These are phyloP conservation scores for Fusarium miscanthi DNA, from an alignment of 2,329 filamentous ascomycete genomes.

Conservation along the genomic window DNA sequence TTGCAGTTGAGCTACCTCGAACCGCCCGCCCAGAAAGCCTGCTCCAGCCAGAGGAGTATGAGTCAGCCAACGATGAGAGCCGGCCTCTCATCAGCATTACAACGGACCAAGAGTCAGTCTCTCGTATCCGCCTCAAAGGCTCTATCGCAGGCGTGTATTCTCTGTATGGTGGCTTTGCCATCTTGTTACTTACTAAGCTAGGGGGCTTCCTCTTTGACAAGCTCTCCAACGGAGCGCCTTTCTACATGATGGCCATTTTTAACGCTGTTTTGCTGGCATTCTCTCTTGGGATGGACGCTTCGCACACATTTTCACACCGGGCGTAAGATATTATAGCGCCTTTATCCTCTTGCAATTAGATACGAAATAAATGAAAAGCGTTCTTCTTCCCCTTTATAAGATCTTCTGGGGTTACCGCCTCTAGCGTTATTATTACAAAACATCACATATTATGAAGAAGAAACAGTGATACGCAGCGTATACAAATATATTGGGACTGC, in stretches of 20 bases:
- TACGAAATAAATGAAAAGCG: constrained; percentile 38
- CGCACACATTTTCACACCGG: constrained; percentile 50
- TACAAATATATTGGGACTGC: not conserved
- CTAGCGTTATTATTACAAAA: not conserved
- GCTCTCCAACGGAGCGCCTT: constrained; percentile 79
- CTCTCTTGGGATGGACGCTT: constrained; percentile 63
- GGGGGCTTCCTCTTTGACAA: constrained; percentile 88
- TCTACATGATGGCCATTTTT: constrained; percentile 93
- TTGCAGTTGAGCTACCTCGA: constrained; percentile 61
- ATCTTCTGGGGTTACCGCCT: not conserved
- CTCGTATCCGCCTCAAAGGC: constrained; percentile 79
- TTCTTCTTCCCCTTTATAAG: not conserved
- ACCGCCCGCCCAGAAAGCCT: constrained; percentile 40
- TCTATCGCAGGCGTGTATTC: constrained; percentile 96
- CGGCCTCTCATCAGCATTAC: constrained; percentile 52
- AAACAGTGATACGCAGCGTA: not conserved
- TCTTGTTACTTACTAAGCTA: constrained; percentile 89
- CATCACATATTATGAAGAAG: not conserved
- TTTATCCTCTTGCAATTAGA: constrained; percentile 1
- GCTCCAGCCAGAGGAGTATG: constrained; percentile 52
- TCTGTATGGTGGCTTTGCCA: constrained; percentile 88
- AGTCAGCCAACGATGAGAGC: constrained; percentile 54
- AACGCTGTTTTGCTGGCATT: constrained; percentile 77
- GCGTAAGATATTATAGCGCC: constrained; percentile 2
- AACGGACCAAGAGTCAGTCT: constrained; percentile 50